These are phyloP conservation scores for Furcasterigmium sp. DNA, from an alignment of 2,329 filamentous ascomycete species.

Conservation along the genomic window DNA sequence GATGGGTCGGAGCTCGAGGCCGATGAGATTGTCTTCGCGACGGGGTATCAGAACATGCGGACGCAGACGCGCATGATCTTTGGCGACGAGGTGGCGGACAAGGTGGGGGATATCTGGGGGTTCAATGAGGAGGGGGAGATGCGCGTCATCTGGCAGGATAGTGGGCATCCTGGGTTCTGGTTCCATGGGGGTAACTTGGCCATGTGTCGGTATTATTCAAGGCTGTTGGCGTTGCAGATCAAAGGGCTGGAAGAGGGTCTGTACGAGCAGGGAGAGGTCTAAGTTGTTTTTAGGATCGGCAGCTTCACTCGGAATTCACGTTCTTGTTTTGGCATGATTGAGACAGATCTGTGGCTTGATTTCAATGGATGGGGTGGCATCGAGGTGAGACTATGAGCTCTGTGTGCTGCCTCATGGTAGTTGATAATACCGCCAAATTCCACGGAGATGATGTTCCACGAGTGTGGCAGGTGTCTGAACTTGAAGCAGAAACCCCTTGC, in stretches of 20 bases:
- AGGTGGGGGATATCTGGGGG: conserved; percentile 56
- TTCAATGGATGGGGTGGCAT: too few relatives aligned
- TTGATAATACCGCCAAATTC: too few relatives aligned
- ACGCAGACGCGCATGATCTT: conserved; percentile 57
- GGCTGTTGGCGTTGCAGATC: conserved; percentile 46
- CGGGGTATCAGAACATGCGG: conserved; percentile 64
- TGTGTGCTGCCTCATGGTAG: too few relatives aligned
- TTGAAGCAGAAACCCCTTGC: too few relatives aligned
- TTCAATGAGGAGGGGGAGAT: conserved; percentile 53
- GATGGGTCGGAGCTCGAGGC: conserved; percentile 53
- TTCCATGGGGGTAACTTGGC: conserved; percentile 61
- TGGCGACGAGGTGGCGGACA: conserved; percentile 55
- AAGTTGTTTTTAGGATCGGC: not conserved
- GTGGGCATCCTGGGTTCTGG: conserved; percentile 61
- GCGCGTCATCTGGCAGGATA: conserved; percentile 52
- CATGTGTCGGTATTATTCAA: conserved; percentile 56
- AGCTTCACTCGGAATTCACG: too few relatives aligned
- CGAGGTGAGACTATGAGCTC: too few relatives aligned
- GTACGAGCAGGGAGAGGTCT: conserved; percentile 23
- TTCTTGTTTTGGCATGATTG: too few relatives aligned
- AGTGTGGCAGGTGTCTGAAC: too few relatives aligned
- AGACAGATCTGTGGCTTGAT: too few relatives aligned
- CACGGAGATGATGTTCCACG: too few relatives aligned
- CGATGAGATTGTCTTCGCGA: conserved; percentile 60
- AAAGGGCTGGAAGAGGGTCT: conserved; percentile 36